A percentile compares a stretch with the other conserved stretches of the same genome.
These are phyloP conservation scores for Mycena indigotica DNA, from an alignment of 768 basidiomycete species.

Conservation along the genomic window DNA sequence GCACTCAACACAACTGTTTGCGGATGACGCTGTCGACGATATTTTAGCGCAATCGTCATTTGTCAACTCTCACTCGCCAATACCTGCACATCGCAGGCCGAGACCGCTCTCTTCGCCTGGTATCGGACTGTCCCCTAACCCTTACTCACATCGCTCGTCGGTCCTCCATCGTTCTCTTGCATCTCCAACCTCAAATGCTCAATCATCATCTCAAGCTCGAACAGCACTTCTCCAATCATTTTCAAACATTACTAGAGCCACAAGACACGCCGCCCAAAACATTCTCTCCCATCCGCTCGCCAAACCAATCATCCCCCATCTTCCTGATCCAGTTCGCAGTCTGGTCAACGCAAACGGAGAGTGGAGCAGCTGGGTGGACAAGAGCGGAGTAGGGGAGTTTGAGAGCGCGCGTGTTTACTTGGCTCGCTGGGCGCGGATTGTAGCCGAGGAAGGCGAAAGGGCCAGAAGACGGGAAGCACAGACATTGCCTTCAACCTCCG, in stretches of 20 bases:
- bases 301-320: slow-evolving; percentile 92
- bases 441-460: slow-evolving; percentile 96
- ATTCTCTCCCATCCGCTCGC: slow-evolving; percentile 95
- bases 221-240: slow-evolving; percentile 90
- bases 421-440: slow-evolving; percentile 94
- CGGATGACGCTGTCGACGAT: slow-evolving; percentile 85
- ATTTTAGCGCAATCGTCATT: slow-evolving; percentile 81
- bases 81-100: slow-evolving; percentile 82
- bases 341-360: slow-evolving; percentile 90
- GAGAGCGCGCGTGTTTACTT: slow-evolving; percentile 96
- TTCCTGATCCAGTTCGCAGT: slow-evolving; percentile 91
- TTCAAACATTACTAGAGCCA: slow-evolving; percentile 90
- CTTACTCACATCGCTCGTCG: slow-evolving; percentile 69
- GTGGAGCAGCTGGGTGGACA: slow-evolving; percentile 93
- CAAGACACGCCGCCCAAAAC: slow-evolving; percentile 91
- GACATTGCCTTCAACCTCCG: slow-evolving; percentile 55
- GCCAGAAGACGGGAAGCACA: slow-evolving; percentile 81
- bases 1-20: slow-evolving; percentile 82
- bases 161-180: slow-evolving; percentile 80
- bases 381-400: slow-evolving; percentile 92
- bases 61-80: slow-evolving; percentile 75
- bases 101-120: slow-evolving; percentile 54
- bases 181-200: slow-evolving; percentile 52
- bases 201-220: slow-evolving; percentile 68
- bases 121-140: slow-evolving; percentile 39